phyloP scores from a whole-genome alignment of 371 early-diverging fungal genomes.

The Mucor indicus region DNA sequence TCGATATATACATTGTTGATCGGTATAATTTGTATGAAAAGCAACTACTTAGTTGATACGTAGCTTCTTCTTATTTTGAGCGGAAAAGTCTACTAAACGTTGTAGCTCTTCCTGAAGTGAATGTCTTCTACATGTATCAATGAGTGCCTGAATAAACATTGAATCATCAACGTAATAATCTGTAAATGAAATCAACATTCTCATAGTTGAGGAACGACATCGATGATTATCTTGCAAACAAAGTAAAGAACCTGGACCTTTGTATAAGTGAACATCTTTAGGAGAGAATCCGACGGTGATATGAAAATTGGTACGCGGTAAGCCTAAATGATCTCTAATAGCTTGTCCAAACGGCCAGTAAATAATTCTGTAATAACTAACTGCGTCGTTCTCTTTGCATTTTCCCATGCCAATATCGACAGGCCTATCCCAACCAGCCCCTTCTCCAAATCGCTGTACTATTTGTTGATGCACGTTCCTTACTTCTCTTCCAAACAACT shows the following conservation, averaged over 20 bases:
- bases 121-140: constrained; percentile 1
- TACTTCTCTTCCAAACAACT: not conserved
- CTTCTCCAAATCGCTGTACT: not conserved
- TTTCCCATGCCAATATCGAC: constrained; percentile 20
- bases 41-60: too few relatives aligned
- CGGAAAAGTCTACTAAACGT: too few relatives aligned
- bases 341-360: constrained; percentile 24
- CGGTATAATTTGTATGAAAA: too few relatives aligned
- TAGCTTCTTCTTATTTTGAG: too few relatives aligned
- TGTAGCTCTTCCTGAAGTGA: not conserved
- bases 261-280: constrained; percentile 20
- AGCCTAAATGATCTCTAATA: constrained; percentile 4
- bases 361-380: constrained; percentile 15
- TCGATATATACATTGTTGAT: too few relatives aligned
- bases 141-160: constrained; percentile 1
- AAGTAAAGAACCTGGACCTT: constrained; percentile 19
- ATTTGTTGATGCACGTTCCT: not conserved
- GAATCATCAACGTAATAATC: constrained; percentile 5
- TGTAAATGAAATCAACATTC: not conserved
- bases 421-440: constrained; percentile 10
- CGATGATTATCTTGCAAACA: constrained; percentile 2
- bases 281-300: constrained; percentile 23
- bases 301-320: constrained; percentile 14
- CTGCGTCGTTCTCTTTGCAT: not conserved
- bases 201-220: not conserved